Percentiles rank a stretch among this genome's conserved stretches.
Evolutionary conservation across 176 grass and related monocot species (phyloP).

Genomic region (Zea mays): Zm-B73-REFERENCE-NAM-5.0 NC_050101.1:134425001-134425500

Average conservation of each 20-base stretch:
- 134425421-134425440: constrained; percentile 65
- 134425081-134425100: constrained; percentile 3
- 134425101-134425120: background rate
- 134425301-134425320: constrained; percentile 21
- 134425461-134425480: constrained; percentile 83
- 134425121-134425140: constrained; percentile 15
- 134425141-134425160: background rate
- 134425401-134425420: constrained; percentile 29
- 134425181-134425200: constrained; percentile 10
- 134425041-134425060: constrained; percentile 21
- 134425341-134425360: background rate
- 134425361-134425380: background rate
- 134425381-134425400: constrained; percentile 11
- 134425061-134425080: constrained; percentile 2
- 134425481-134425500: constrained; percentile 93
- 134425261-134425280: constrained; percentile 28
- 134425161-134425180: constrained; percentile 21
- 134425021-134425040: too few species aligned
- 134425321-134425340: constrained; percentile 18
- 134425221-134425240: constrained; percentile 24
- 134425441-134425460: constrained; percentile 87
- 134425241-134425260: background rate
- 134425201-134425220: background rate
- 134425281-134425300: constrained; percentile 11
- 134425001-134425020: too few species aligned